Base-by-base conservation (phyloP, 2,329 filamentous ascomycete species). In the Diaporthe ilicicola region DNA sequence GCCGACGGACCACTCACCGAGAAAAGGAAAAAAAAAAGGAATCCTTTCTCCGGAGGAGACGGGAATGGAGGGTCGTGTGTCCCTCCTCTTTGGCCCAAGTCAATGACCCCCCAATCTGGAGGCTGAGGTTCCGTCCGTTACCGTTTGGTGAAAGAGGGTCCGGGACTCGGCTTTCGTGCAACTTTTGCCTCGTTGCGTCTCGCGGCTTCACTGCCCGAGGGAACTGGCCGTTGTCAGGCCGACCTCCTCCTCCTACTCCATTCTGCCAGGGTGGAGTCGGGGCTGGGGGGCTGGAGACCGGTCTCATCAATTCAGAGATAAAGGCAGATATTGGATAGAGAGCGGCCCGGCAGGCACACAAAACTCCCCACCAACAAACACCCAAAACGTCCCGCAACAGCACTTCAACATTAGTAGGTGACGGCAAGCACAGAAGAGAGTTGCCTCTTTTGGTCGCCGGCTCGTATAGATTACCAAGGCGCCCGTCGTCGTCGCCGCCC, bases 371-470 rank as follows among this genome's bases (percentile, higher is more conserved):
- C 29, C 6, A 53, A 22, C 10, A 6, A 56, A 22, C 10, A 6
- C 39, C 24, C 37, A 22, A 34, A 13, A 46, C 24, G 17, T 39
- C 3, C 37, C 37, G 37, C 13, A 39, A 34, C 37, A 39, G 37
- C 37, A 39, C 3, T 10, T 12, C 37, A n/a, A n/a, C n/a, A 39
- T 39, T 3, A 15, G 37, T 10, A 13, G 37, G 37, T 24, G n/a
- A 13, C 17, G 29, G n/a, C 4, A 29, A 6, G 19, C 27, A 7
- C 10, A 39, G 24, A 34, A 39, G 24, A 34, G 59, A 34, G 44
- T 69, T 70, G 50, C 70, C 70, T 55, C 48, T 27, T 56, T 62
- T 22, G 24, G 66, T 50, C 55, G 55, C 53, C 29, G 65, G 51
- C 56, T 62, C 39, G 59, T 62, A 46, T 50, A 19, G 29, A 48